Conservation (phyloP, 345 rosid genomes). For the Rubroshorea leprosula region DNA sequence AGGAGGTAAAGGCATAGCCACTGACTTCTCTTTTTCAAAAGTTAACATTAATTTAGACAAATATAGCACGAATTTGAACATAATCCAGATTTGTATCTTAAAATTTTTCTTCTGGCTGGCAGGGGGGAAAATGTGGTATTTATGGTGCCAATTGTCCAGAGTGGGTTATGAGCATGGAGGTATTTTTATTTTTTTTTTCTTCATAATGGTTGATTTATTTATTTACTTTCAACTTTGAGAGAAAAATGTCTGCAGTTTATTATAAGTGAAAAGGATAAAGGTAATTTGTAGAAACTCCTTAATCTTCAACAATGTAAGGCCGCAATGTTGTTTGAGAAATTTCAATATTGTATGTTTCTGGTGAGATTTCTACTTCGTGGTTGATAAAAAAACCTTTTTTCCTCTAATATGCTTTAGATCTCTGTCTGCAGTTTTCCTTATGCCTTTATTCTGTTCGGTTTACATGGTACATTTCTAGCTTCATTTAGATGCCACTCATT, state of each 20-base stretch:
- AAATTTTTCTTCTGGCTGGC: constrained; percentile 10
- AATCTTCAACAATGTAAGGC: too few relatives aligned
- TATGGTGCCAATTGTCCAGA: constrained; percentile 84
- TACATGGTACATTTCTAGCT: background rate
- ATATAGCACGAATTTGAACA: background rate
- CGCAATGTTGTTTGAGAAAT: background rate
- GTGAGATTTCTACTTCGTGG: background rate
- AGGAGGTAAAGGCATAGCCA: constrained; percentile 58
- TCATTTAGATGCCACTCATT: background rate
- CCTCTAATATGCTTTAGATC: too few relatives aligned
- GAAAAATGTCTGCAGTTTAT: background rate
- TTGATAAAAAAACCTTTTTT: constrained; percentile 11
- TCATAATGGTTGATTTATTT: background rate
- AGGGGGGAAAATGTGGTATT: constrained; percentile 90
- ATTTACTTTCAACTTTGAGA: background rate
- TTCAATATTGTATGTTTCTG: background rate
- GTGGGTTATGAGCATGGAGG: constrained; percentile 99
- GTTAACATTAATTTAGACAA: background rate
- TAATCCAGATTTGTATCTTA: background rate
- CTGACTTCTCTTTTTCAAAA: background rate
- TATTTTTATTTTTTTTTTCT: constrained; percentile 15
- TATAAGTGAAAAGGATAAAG: too few relatives aligned
- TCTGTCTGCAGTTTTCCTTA: background rate
- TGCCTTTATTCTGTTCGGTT: background rate
- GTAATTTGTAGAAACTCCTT: too few relatives aligned